A percentile compares a stretch with the other conserved stretches of the same genome.
These are phyloP conservation scores for Picea abies DNA, from an alignment of 83 land plant genomes.

Conservation along the genomic window DNA sequence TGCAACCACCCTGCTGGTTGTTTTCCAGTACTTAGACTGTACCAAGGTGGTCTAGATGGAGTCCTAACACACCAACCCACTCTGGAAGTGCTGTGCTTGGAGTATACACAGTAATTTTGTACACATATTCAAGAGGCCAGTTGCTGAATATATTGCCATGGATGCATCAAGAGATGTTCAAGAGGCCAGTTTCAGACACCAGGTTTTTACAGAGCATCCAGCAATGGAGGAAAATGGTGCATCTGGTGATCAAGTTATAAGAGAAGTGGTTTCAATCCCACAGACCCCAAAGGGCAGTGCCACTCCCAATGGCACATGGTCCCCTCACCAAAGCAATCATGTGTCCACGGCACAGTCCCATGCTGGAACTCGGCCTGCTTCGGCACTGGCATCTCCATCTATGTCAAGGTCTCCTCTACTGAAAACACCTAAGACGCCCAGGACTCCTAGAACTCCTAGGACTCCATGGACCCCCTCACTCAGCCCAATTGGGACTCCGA, in stretches of 20 bases:
- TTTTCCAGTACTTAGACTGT: neutral
- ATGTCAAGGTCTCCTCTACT: constrained; percentile 29
- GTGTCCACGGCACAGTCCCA: constrained; percentile 6
- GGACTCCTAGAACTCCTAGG: constrained; percentile 23
- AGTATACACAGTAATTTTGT: neutral
- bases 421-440: constrained; percentile 14
- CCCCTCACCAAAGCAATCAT: constrained; percentile 17
- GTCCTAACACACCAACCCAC: neutral
- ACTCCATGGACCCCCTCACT: neutral
- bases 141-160: neutral
- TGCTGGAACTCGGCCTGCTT: constrained; percentile 30
- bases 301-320: constrained; percentile 10
- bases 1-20: neutral
- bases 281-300: constrained; percentile 21
- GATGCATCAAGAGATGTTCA: constrained; percentile 11
- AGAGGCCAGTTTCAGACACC: constrained; percentile 18
- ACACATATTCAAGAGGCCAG: neutral
- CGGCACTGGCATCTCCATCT: constrained; percentile 29
- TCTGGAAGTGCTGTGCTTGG: neutral
- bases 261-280: constrained; percentile 28
- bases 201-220: neutral
- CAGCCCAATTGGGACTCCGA: constrained; percentile 57
- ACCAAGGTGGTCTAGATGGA: neutral
- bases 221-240: neutral
- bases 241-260: constrained; percentile 8